phyloP scores from a whole-genome alignment of 306 rosid genomes.

The Ochetophila trinervis region DNA sequence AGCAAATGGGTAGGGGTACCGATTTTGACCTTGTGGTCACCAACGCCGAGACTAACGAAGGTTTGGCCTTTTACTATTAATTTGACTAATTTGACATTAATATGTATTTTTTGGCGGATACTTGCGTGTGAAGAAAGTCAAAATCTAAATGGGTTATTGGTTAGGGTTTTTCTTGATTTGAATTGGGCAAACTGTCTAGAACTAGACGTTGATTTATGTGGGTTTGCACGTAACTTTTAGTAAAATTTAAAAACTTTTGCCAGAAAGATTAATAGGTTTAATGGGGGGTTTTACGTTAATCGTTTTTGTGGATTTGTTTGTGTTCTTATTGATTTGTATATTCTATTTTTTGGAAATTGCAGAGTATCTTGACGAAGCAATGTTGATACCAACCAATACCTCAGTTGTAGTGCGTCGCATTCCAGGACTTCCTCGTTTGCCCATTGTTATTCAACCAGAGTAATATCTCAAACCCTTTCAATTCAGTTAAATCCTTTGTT shows the following conservation, averaged over 20 bases:
- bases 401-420: slow-evolving; percentile 97
- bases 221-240: too few relatives aligned
- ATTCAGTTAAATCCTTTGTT: slow-evolving; percentile 34
- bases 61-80: too few relatives aligned
- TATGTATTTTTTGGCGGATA: too few relatives aligned
- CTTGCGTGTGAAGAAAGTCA: too few relatives aligned
- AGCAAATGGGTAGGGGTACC: slow-evolving; percentile 97
- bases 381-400: slow-evolving; percentile 98
- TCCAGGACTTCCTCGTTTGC: slow-evolving; percentile 95
- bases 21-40: slow-evolving; percentile 99
- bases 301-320: slow-evolving; percentile 25
- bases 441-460: slow-evolving; percentile 89
- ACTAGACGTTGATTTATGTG: too few relatives aligned
- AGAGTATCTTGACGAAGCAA: slow-evolving; percentile 97
- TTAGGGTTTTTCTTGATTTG: too few relatives aligned
- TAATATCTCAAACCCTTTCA: slow-evolving; percentile 66
- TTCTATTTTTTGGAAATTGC: slow-evolving; percentile 76
- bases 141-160: too few relatives aligned
- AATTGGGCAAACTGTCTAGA: too few relatives aligned
- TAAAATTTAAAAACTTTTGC: too few relatives aligned
- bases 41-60: slow-evolving; percentile 99
- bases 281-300: too few relatives aligned
- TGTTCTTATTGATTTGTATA: slow-evolving; percentile 52
- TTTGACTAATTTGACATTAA: too few relatives aligned
- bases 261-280: too few relatives aligned